Base-by-base conservation (phyloP, 1,284 basidiomycete genomes). In the Peniophora sp. region DNA sequence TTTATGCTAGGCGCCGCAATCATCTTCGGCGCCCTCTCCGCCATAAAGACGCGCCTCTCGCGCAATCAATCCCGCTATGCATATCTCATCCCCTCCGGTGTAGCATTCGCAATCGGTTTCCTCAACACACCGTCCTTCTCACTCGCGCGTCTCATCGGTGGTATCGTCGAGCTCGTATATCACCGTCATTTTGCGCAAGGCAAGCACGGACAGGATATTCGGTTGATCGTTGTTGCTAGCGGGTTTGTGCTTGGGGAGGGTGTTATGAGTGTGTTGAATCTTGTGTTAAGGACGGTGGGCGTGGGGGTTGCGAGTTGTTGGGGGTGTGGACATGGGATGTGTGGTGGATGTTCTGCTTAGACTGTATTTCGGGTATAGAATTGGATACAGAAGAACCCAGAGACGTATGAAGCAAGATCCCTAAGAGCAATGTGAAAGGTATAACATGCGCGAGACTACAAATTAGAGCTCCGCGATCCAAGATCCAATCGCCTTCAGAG, bases 171-270 rank as follows among this genome's bases (percentile, higher is more conserved):
- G 55, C 81, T 86, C 64, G 65, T 78, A 52, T 83, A 85, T 67
- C 74, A 81, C 63, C 75, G 70, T 23, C 71, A 73, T 34, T 66
- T 72, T 57, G 69, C 70, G 24, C 72, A 69, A 55, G 73, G 75
- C 52, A 68, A 68, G 16, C 73, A 68, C 34, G 66, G 70, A 54
- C 66, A 56, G 46, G 85, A 82, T 61, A 93, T 88, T 56, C 78
- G 76, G 47, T 73, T 95, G 48, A 89, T 98, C 59, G 83, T 98
- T 34, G 75, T 97, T 27, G 96, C 95, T 3, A 92, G 89, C 61
- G 95, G 95, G 1, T 97, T 98, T 61, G 96, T 98, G 24, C 74
- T 98, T 17, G 95, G 95, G 24, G 95, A 98, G 74, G 88, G 95
- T 1, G 85, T 97, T 38, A 75, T 91, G 22, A 94, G 92, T 62